phyloP scores from a whole-genome alignment of 805 yeast species.

The Naumovozyma castellii region DNA sequence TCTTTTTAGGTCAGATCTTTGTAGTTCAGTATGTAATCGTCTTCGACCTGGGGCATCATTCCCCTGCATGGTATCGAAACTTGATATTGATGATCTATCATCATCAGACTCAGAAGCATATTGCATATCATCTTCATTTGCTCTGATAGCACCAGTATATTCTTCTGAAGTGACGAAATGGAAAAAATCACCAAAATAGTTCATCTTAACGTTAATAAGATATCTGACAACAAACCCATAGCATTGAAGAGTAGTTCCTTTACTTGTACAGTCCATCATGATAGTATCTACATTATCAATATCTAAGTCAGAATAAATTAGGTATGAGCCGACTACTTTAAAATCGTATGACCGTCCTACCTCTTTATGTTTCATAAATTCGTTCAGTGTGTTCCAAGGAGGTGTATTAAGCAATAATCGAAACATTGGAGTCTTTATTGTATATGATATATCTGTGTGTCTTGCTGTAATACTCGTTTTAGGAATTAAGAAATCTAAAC shows the following conservation, averaged over 20 bases:
- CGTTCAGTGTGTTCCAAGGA: slow-evolving; percentile 80
- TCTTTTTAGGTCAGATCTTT: slow-evolving; percentile 30
- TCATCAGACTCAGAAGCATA: background rate
- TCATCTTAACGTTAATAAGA: slow-evolving; percentile 67
- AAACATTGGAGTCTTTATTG: slow-evolving; percentile 47
- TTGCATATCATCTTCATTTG: slow-evolving; percentile 4
- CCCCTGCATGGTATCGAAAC: background rate
- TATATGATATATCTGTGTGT: slow-evolving; percentile 43
- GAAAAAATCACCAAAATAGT: slow-evolving; percentile 81
- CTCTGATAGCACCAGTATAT: slow-evolving; percentile 34
- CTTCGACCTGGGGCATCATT: background rate
- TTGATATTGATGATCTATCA: slow-evolving; percentile 1
- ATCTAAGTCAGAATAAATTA: slow-evolving; percentile 48
- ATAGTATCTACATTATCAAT: slow-evolving; percentile 62
- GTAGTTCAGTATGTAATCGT: slow-evolving; percentile 2
- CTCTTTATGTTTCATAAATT: slow-evolving; percentile 52
- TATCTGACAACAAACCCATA: slow-evolving; percentile 76
- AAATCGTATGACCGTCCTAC: slow-evolving; percentile 65
- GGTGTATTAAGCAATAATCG: slow-evolving; percentile 67
- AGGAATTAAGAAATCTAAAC: slow-evolving; percentile 47
- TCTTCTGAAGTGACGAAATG: slow-evolving; percentile 84
- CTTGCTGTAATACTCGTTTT: slow-evolving; percentile 43
- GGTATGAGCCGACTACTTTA: slow-evolving; percentile 53
- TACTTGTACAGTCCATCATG: slow-evolving; percentile 54
- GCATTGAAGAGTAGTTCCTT: slow-evolving; percentile 55